Conservation (phyloP, 345 rosid genomes). For the Draba incana region DNA sequence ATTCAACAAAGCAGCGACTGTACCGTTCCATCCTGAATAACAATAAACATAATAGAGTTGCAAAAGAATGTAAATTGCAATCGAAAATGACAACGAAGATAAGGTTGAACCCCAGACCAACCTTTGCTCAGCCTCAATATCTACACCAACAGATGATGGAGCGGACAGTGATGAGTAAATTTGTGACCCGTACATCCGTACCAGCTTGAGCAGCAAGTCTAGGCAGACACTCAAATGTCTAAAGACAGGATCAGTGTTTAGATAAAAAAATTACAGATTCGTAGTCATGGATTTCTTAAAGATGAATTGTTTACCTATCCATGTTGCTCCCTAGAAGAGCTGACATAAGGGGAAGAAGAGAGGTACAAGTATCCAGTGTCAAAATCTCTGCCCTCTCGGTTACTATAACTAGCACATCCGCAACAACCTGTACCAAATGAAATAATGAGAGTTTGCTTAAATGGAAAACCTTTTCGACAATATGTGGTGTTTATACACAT, state of each 20-base stretch:
- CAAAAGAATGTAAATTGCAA: not conserved
- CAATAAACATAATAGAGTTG: conserved; percentile 15
- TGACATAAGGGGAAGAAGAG: conserved; percentile 82
- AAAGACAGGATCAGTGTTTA: conserved; percentile 21
- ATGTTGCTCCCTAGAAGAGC: conserved; percentile 74
- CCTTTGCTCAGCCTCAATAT: conserved; percentile 99
- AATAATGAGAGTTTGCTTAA: not conserved
- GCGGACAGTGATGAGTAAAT: conserved; percentile 82
- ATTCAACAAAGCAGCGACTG: conserved; percentile 83
- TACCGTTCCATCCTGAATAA: conserved; percentile 77
- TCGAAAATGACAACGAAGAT: not conserved
- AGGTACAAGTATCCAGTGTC: conserved; percentile 77
- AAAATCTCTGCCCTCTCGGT: conserved; percentile 69
- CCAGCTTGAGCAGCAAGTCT: conserved; percentile 87
- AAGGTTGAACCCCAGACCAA: conserved; percentile 25
- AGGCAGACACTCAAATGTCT: conserved; percentile 87
- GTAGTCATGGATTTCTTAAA: not conserved
- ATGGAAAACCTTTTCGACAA: not conserved
- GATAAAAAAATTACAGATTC: not conserved
- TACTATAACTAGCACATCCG: conserved; percentile 72
- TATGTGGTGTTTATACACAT: not conserved
- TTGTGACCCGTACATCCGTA: conserved; percentile 77
- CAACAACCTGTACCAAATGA: conserved; percentile 65
- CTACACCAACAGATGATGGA: conserved; percentile 86
- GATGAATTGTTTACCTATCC: conserved; percentile 64